Conservation (phyloP, 2,329 filamentous ascomycete genomes). For the Thelonectria olida region DNA sequence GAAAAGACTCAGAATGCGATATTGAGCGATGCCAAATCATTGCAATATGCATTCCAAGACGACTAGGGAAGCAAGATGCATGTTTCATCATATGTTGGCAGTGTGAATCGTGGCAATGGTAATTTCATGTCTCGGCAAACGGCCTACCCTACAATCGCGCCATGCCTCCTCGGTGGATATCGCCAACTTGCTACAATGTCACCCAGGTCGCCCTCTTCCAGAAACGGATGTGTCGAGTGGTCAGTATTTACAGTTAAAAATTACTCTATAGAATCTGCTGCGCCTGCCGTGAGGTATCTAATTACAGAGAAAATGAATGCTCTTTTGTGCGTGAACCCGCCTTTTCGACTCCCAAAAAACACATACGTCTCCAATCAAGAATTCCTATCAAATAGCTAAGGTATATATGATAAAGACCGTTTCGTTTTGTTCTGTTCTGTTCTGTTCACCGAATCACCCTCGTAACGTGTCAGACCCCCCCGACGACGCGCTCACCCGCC, state of each 20-base stretch:
- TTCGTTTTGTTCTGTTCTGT: neutral
- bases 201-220: too few species aligned
- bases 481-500: constrained; percentile 38
- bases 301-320: constrained; percentile 14
- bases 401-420: neutral
- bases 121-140: too few species aligned
- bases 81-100: too few species aligned
- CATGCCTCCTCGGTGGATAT: too few species aligned
- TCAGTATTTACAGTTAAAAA: constrained; percentile 12
- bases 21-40: too few species aligned
- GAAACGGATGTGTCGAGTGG: too few species aligned
- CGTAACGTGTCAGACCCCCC: constrained; percentile 24
- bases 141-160: too few species aligned
- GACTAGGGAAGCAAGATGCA: too few species aligned
- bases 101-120: too few species aligned
- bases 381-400: neutral
- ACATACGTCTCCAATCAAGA: neutral
- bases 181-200: too few species aligned
- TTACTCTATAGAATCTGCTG: constrained; percentile 37
- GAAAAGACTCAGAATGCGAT: too few species aligned
- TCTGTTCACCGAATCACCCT: neutral
- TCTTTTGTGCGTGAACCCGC: constrained; percentile 11
- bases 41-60: too few species aligned
- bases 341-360: constrained; percentile 6
- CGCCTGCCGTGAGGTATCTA: constrained; percentile 33